Evolutionary conservation across 257 asterid genomes (phyloP).

Genomic region (Verbena officinalis): DNA sequence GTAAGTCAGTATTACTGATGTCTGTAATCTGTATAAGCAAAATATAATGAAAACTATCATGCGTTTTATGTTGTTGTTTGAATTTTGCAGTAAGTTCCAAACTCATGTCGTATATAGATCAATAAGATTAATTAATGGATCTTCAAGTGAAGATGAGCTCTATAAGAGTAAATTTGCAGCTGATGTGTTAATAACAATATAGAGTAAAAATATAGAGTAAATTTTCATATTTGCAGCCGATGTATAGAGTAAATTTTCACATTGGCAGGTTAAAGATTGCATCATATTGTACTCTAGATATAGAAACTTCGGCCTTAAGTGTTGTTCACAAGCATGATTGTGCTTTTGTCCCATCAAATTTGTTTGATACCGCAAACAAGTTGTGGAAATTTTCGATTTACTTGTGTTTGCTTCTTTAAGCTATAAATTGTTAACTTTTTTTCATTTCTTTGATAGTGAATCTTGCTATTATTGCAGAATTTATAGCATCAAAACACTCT

Average conservation of each 20-base stretch:
- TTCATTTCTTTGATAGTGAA: background rate
- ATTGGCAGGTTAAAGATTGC: background rate
- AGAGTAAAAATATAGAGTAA: no score
- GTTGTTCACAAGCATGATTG: conserved; percentile 6
- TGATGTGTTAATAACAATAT: no score
- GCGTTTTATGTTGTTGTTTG: background rate
- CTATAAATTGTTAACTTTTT: background rate
- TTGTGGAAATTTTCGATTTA: background rate
- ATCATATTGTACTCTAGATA: background rate
- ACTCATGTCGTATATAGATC: no score
- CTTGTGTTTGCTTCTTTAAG: background rate
- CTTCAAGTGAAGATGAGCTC: no score
- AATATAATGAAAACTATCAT: background rate
- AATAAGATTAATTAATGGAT: no score
- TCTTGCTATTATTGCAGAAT: conserved; percentile 4
- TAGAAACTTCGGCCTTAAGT: background rate
- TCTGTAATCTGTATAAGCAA: background rate
- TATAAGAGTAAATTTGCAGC: no score
- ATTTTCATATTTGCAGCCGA: no score
- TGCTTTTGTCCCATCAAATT: background rate
- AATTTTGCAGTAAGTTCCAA: background rate
- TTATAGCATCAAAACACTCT: background rate
- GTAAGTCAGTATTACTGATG: conserved; percentile 4
- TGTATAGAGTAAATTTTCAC: background rate
- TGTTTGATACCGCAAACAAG: background rate